Base-by-base conservation (phyloP, 129 eudicot species). In the Tagetes patula region DNA sequence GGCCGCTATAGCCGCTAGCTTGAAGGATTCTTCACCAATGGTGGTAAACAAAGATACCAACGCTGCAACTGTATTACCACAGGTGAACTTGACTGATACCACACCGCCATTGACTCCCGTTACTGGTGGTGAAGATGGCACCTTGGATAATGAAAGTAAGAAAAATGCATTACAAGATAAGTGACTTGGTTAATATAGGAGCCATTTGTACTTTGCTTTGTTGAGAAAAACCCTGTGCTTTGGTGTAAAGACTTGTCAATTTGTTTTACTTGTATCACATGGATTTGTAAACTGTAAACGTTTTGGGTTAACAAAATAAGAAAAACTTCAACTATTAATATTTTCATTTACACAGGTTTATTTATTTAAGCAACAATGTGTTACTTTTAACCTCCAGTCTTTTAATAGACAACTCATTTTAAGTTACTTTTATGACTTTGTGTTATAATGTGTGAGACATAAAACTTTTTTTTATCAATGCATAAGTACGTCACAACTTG, bases 1-100 rank as follows among this genome's bases (percentile, higher is more conserved):
- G 34, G 84, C 84, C 3, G 84, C 84, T 6, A 80, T 80, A 27
- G 84, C 84, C 5, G 84, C 84, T 62, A 80, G 84, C 67, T 69
- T 80, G 80, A 64, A 37, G 72, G 84, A 72, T 56, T 72, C 82
- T 34, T 72, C 73, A 4, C 78, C 82, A 8, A 63, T 36, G 27
- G 62, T 56, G 27, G 72, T 65, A 20, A 53, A 34, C 49, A 74
- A 65, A 50, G 78, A 72, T 65, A 46, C 20, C 47, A 63, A 40
- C 14, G 75, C 42, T 61, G 73, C 69, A 47, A 62, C 38, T 62
- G 9, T 54, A 34, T 67, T 6, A 14, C 40, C 67, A 1, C 11
- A 47, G 5, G 65, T 52, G 39, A 33, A 70, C 27, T 31, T 69
- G 52, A 20, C 41, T 32, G 77, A 56, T 58, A 4, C 68, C 56